Conservation (phyloP, 1,284 basidiomycete species). For the Rhodotorula mucilaginosa region DNA sequence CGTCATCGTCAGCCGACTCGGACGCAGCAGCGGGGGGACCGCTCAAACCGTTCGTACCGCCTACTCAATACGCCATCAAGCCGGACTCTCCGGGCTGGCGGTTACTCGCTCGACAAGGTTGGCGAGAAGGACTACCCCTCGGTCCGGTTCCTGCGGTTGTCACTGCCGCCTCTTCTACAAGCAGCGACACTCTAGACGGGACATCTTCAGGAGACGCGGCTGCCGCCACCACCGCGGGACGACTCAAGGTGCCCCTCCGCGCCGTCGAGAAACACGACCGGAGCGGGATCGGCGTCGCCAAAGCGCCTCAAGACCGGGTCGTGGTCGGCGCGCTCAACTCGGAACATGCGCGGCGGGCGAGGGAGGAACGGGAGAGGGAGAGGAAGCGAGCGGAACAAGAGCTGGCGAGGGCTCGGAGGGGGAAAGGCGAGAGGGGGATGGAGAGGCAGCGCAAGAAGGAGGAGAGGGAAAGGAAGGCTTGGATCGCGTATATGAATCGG, state of each 20-base stretch:
- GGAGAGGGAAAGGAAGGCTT: constrained; percentile 16
- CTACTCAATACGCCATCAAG: constrained; percentile 17
- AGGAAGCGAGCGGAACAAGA: background rate
- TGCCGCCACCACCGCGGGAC: too few species aligned
- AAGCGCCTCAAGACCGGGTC: background rate
- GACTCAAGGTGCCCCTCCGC: constrained; percentile 26
- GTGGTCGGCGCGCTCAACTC: background rate
- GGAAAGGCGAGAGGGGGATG: constrained; percentile 22
- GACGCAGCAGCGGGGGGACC: background rate
- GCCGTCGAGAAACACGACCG: constrained; percentile 33
- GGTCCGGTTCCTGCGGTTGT: constrained; percentile 4
- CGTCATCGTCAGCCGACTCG: background rate
- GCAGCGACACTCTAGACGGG: too few species aligned
- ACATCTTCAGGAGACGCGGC: too few species aligned
- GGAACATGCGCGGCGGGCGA: background rate
- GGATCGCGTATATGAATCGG: constrained; percentile 32
- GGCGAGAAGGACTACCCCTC: constrained; percentile 18
- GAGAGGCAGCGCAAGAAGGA: constrained; percentile 16
- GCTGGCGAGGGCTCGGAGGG: constrained; percentile 2
- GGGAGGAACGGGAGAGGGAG: constrained; percentile 3
- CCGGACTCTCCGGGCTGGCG: constrained; percentile 12
- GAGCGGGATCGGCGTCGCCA: constrained; percentile 13
- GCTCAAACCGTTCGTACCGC: constrained; percentile 3
- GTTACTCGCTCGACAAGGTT: constrained; percentile 24
- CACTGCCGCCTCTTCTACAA: too few species aligned